These are phyloP conservation scores for Acacia pycnantha DNA, from an alignment of 331 rosid species.

Conservation along the genomic window DNA sequence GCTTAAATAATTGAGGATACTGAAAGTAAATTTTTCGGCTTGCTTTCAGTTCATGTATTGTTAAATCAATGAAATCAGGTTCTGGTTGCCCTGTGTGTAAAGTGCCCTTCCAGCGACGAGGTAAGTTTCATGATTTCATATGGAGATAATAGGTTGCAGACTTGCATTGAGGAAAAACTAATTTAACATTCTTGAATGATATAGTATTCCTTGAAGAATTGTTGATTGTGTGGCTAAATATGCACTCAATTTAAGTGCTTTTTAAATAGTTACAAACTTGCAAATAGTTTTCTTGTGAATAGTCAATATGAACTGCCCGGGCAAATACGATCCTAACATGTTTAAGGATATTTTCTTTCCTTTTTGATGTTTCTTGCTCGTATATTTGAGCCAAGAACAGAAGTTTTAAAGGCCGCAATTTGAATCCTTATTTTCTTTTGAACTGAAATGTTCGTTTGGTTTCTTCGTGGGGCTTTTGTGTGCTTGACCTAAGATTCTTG, in stretches of 20 bases:
- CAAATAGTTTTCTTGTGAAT: not conserved
- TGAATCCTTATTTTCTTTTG: not conserved
- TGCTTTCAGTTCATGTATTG: constrained; percentile 62
- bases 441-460: not conserved
- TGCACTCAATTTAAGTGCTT: not conserved
- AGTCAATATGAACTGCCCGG: not conserved
- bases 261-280: not conserved
- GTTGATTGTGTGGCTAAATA: not conserved
- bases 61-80: constrained; percentile 70
- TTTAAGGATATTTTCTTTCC: not conserved
- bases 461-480: not conserved
- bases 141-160: not conserved
- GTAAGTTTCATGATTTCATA: constrained; percentile 25
- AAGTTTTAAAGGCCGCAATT: not conserved
- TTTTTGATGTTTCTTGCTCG: not conserved
- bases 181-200: not conserved
- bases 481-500: not conserved
- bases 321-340: not conserved
- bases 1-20: not conserved
- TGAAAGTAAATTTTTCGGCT: not conserved
- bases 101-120: constrained; percentile 82
- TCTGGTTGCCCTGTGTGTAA: constrained; percentile 88
- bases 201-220: not conserved
- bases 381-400: not conserved
- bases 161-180: not conserved